Evolutionary conservation across 768 basidiomycete genomes (phyloP).

Genomic region (Leccinum barrowsii): DNA sequence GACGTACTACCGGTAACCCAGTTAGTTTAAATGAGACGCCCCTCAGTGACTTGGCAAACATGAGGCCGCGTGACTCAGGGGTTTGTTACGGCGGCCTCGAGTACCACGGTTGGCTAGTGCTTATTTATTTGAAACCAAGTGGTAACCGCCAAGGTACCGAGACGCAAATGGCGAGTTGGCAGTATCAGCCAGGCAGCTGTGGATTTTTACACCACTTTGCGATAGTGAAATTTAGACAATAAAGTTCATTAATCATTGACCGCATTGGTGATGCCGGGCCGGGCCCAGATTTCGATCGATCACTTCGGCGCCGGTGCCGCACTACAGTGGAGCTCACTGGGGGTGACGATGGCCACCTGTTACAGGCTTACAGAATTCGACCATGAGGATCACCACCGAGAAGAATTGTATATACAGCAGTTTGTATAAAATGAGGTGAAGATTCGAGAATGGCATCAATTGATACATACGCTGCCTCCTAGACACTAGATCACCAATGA

Average conservation of each 20-base stretch:
- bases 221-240: too few species aligned
- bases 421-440: too few species aligned
- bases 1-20: neutral
- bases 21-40: neutral
- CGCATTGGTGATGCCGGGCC: neutral
- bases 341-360: neutral
- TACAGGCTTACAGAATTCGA: neutral
- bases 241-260: too few species aligned
- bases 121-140: neutral
- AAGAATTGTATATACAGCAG: too few species aligned
- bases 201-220: neutral
- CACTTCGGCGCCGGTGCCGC: neutral
- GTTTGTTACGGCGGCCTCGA: neutral
- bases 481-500: too few species aligned
- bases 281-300: neutral
- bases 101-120: neutral
- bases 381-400: neutral
- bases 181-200: neutral
- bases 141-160: neutral
- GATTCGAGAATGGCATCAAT: too few species aligned
- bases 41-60: neutral
- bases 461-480: too few species aligned
- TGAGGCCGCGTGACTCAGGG: constrained; percentile 1
- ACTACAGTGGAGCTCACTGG: neutral
- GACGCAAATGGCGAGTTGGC: neutral